Conservation (phyloP, 208 protist genomes). For the Balamuthia mandrillaris region DNA sequence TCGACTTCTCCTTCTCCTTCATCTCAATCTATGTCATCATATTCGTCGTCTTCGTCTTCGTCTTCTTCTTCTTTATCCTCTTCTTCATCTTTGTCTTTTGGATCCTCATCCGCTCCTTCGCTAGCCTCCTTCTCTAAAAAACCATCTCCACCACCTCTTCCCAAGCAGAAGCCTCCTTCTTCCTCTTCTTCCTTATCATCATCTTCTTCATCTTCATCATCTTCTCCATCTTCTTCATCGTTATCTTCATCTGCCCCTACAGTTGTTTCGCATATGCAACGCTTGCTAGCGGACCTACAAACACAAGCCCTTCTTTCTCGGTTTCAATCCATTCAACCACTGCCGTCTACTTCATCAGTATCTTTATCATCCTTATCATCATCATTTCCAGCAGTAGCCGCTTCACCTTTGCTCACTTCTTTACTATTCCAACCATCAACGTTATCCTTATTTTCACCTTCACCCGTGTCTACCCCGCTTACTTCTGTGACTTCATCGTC, state of each 20-base stretch:
- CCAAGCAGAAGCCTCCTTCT: not conserved
- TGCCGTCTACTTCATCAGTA: not conserved
- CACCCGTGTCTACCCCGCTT: too few relatives aligned
- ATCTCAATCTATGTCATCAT: not conserved
- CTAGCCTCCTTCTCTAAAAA: not conserved
- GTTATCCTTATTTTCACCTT: too few relatives aligned
- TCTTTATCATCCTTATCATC: not conserved
- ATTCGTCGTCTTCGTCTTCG: not conserved
- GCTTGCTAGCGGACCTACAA: not conserved
- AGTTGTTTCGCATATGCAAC: too few relatives aligned
- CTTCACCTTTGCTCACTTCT: not conserved
- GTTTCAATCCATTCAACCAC: not conserved
- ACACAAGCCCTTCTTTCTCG: not conserved
- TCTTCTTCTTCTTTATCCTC: not conserved
- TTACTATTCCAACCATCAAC: not conserved
- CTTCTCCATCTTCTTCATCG: not conserved
- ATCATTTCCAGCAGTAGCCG: not conserved
- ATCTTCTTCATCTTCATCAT: not conserved
- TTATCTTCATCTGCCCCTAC: not conserved
- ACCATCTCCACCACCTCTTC: too few relatives aligned
- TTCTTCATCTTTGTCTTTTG: not conserved
- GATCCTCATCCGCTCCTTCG: not conserved
- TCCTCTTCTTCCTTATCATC: not conserved
- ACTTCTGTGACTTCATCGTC: too few relatives aligned
- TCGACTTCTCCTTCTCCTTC: not conserved